Percentiles rank a stretch among this genome's conserved stretches.
Conservation (phyloP, 148 eudicot genomes). For the Camellia lanceoleosa region DNA sequence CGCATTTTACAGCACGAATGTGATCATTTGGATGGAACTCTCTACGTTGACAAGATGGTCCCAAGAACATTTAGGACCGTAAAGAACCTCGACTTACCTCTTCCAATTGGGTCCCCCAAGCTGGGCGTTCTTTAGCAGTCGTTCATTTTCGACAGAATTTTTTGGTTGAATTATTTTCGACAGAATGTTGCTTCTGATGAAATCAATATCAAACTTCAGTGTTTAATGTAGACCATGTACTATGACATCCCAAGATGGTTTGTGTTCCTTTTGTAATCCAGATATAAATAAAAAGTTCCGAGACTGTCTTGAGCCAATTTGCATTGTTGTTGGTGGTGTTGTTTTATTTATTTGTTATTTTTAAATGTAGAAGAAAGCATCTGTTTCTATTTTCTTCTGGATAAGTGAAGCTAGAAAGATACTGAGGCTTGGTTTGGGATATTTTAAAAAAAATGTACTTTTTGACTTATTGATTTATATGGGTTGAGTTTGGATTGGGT, state of each 20-base stretch:
- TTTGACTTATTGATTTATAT: too few species aligned
- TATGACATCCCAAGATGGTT: background rate
- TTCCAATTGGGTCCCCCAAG: slow-evolving; percentile 73
- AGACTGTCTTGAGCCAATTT: background rate
- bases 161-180: background rate
- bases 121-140: slow-evolving; percentile 49
- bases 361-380: background rate
- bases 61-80: slow-evolving; percentile 71
- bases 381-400: background rate
- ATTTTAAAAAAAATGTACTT: too few species aligned
- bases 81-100: slow-evolving; percentile 83
- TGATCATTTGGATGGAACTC: slow-evolving; percentile 88
- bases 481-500: too few species aligned
- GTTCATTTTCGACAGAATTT: too few species aligned
- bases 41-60: slow-evolving; percentile 87
- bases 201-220: background rate
- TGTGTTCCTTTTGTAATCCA: too few species aligned
- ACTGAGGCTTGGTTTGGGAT: too few species aligned
- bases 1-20: slow-evolving; percentile 87
- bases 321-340: background rate
- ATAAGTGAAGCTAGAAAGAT: background rate
- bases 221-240: background rate
- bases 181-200: slow-evolving; percentile 1
- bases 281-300: background rate
- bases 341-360: background rate